Evolutionary conservation across 768 basidiomycete genomes (phyloP).

Genomic region (Tulasnella sp.): DNA sequence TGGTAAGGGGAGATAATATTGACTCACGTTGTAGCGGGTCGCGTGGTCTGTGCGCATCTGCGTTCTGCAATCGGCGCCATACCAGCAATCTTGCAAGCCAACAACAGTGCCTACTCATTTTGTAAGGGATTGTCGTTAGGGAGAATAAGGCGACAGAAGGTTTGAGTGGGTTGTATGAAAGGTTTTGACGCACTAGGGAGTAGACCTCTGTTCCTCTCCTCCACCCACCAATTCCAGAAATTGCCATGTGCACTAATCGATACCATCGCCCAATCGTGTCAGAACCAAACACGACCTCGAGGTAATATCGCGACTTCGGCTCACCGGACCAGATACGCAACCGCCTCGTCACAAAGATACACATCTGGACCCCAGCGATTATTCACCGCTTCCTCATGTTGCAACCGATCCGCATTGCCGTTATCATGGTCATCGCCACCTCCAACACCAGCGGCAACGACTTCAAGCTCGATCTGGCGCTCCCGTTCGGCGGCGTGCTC

Average conservation of each 20-base stretch:
- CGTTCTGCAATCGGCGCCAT: constrained; percentile 9
- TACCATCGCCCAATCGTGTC: not conserved
- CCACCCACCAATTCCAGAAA: constrained; percentile 9
- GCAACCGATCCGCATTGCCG: not conserved
- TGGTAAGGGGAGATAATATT: too few relatives aligned
- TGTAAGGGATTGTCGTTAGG: not conserved
- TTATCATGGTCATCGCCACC: not conserved
- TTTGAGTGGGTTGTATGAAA: not conserved
- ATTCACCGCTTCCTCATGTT: not conserved
- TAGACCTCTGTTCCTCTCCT: not conserved
- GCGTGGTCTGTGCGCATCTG: constrained; percentile 4
- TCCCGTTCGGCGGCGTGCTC: not conserved
- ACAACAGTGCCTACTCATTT: not conserved
- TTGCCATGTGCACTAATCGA: too few relatives aligned
- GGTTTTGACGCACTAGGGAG: not conserved
- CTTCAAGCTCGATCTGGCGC: not conserved
- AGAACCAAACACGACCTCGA: not conserved
- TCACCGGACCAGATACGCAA: not conserved
- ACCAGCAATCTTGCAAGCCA: not conserved
- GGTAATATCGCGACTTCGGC: not conserved
- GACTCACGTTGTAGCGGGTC: constrained; percentile 7
- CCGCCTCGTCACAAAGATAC: constrained; percentile 7
- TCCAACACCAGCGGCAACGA: not conserved
- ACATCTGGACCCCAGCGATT: not conserved
- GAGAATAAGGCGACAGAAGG: not conserved